These are phyloP conservation scores for Colletotrichum salicis DNA, from an alignment of 2,329 filamentous ascomycete species.

Conservation along the genomic window DNA sequence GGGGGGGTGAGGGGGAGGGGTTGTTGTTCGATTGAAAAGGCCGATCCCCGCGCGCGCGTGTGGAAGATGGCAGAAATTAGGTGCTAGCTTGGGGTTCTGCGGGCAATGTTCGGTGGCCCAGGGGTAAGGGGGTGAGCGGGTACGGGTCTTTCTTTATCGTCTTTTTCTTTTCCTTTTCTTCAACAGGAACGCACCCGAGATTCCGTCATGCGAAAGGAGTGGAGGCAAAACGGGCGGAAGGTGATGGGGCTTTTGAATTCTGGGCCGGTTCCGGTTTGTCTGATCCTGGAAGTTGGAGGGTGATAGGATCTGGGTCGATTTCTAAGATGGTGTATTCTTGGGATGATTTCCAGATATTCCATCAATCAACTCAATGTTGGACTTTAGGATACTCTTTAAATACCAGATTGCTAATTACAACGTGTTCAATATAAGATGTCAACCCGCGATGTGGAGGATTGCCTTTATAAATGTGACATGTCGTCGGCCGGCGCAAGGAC, in stretches of 20 bases:
- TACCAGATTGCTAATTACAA: background rate
- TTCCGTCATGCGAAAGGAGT: slow-evolving; percentile 21
- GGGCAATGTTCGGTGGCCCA: slow-evolving; percentile 14
- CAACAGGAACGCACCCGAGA: slow-evolving; percentile 8
- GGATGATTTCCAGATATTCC: background rate
- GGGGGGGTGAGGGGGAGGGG: slow-evolving; percentile 22
- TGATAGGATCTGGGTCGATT: background rate
- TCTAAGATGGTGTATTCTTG: background rate
- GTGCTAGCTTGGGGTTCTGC: slow-evolving; percentile 3
- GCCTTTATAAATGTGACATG: background rate
- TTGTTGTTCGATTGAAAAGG: slow-evolving; percentile 7
- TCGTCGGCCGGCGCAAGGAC: background rate
- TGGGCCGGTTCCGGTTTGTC: background rate
- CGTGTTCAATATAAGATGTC: background rate
- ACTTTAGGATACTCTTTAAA: background rate
- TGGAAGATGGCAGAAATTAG: slow-evolving; percentile 13
- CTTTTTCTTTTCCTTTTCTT: slow-evolving; percentile 6
- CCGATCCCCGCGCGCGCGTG: background rate
- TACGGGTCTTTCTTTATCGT: background rate
- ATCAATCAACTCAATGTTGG: background rate
- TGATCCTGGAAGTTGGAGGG: background rate
- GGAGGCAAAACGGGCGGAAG: slow-evolving; percentile 8
- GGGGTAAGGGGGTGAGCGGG: background rate
- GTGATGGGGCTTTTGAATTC: background rate
- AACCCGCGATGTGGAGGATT: background rate